Evolutionary conservation across 2,329 filamentous ascomycete species (phyloP), one percentile per base, ranked within the genome.

Genomic region (Stemphylium beticola): DNA sequence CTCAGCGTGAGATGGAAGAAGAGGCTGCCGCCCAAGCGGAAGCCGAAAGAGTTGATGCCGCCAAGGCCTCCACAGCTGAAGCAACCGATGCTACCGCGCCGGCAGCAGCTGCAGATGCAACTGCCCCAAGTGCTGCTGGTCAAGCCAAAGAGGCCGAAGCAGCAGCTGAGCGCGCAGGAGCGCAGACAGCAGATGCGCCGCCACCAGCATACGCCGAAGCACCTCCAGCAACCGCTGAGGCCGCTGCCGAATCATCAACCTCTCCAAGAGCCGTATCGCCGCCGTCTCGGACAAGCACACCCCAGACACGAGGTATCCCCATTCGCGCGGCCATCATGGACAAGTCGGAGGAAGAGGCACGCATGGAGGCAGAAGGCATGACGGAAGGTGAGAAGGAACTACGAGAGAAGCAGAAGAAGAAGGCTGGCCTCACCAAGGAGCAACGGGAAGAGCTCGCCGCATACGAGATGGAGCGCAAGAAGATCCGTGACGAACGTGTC

Each of bases 391-490:
- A 93, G 73, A 90, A 91, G 68, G 87, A 90, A 62, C 76, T 92
- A 53, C 84, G 88, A 45, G 89, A 87, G 74, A 92, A 91, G 79
- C 88, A 92, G 75, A 95, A 96, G 84, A 96, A 93, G 81, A 96
- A 95, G 83, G 87, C 85, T 10, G 89, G 89, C 0, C 79, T 99
- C 53, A 87, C 86, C 56, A 96, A 95, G 78, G 95, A 98, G 76
- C 95, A 99, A 79, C 87, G 91, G 29, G 95, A 98, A 69, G 91
- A 96, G 72, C 83, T 99, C 29, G 87, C 88, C 4, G 93, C 91
- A 3, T 93, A 92, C 69, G 95, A 99, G 73, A 83, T 86, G 62
- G 93, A 99, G 80, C 88, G 95, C 18, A 87, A 88, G 57, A 85
- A 84, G 64, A 87, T 96, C 59, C 90, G 95, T 38, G 87, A 97